These are phyloP conservation scores for Carpediemonas membranifera DNA, from an alignment of 78 protist genomes.

Conservation along the genomic window DNA sequence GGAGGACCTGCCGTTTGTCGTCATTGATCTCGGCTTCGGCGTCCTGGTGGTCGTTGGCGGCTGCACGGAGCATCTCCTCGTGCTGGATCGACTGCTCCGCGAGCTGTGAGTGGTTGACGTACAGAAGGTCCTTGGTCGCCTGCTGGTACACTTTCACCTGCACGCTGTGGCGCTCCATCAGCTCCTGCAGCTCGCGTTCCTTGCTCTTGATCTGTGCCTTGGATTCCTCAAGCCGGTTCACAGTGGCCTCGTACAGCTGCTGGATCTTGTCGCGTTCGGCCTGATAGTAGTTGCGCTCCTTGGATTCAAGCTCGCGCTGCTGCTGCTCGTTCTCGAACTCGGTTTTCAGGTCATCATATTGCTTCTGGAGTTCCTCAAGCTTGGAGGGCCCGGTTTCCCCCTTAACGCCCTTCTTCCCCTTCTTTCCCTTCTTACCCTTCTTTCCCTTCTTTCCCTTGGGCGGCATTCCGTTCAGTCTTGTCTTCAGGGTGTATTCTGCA, in stretches of 20 bases:
- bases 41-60: not conserved
- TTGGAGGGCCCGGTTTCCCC: no score
- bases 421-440: no score
- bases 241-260: not conserved
- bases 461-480: no score
- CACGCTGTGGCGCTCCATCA: not conserved
- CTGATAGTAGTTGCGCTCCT: not conserved
- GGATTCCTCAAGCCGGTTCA: not conserved
- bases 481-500: no score
- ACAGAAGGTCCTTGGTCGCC: not conserved
- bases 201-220: not conserved
- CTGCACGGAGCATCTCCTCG: slow-evolving; percentile 1
- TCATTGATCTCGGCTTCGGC: not conserved
- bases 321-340: not conserved
- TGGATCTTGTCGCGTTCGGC: not conserved
- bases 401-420: no score
- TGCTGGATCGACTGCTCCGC: no score
- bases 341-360: no score
- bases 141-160: not conserved
- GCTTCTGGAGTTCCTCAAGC: no score
- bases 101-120: not conserved
- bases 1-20: not conserved
- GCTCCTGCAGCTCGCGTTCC: not conserved
- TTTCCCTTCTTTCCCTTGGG: no score
- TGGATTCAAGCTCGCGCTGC: no score